Conservation (phyloP, 2,329 filamentous ascomycete genomes). For the Trichoderma simmonsii region DNA sequence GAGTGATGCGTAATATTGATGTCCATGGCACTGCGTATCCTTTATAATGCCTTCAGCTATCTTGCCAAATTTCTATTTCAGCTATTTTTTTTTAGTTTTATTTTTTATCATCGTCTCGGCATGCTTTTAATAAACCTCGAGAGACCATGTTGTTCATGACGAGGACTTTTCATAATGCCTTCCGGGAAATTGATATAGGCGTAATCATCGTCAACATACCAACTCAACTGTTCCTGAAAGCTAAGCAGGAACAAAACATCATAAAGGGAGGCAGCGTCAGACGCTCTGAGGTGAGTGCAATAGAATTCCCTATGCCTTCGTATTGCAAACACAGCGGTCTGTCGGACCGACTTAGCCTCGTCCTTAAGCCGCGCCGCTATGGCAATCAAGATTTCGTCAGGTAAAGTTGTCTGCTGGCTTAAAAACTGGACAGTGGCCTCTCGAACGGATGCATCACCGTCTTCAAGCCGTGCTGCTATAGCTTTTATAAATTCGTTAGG, state of each 20-base stretch:
- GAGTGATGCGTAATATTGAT: background rate
- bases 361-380: background rate
- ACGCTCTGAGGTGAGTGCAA: background rate
- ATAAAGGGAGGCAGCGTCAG: background rate
- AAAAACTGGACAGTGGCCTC: background rate
- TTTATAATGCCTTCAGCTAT: background rate
- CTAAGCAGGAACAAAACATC: background rate
- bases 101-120: no score
- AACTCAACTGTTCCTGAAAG: background rate
- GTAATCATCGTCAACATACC: background rate
- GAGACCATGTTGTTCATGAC: background rate
- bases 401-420: background rate
- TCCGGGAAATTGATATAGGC: background rate
- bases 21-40: background rate
- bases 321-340: background rate
- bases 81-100: background rate
- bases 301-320: background rate
- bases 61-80: background rate
- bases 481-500: background rate
- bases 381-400: background rate
- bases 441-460: background rate
- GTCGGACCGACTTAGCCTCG: background rate
- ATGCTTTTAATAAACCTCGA: no score
- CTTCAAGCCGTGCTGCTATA: background rate
- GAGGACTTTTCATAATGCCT: background rate